phyloP scores from a whole-genome alignment of 2,329 filamentous ascomycete genomes.

The Neonectria sp. region DNA sequence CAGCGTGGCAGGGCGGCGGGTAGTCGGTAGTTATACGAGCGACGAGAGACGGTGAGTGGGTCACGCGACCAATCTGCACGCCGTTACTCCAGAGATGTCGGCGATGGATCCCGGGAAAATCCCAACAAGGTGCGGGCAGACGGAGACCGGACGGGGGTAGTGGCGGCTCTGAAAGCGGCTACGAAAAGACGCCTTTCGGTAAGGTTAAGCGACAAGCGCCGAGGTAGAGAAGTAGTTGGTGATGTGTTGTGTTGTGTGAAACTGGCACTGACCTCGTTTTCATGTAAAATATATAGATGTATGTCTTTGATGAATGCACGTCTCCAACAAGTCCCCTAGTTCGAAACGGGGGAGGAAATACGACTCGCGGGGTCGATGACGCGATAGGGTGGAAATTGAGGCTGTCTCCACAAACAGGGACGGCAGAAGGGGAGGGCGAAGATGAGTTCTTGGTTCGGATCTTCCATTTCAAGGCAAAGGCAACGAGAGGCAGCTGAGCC shows the following conservation, averaged over 20 bases:
- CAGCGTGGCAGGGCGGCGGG: slow-evolving; percentile 17
- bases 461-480: background rate
- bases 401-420: background rate
- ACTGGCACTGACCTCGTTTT: background rate
- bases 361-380: slow-evolving; percentile 35
- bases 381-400: slow-evolving; percentile 28
- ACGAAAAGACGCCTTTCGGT: slow-evolving; percentile 1
- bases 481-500: background rate
- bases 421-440: slow-evolving; percentile 3
- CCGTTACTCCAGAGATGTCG: slow-evolving; percentile 36
- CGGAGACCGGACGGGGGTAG: slow-evolving; percentile 28
- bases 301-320: slow-evolving; percentile 2
- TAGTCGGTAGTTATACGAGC: slow-evolving; percentile 18
- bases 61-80: slow-evolving; percentile 47
- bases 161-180: slow-evolving; percentile 14
- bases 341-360: slow-evolving; percentile 19
- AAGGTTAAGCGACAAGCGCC: background rate
- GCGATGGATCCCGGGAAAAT: slow-evolving; percentile 17
- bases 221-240: slow-evolving; percentile 1
- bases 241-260: slow-evolving; percentile 5
- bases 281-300: background rate
- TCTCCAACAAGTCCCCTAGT: slow-evolving; percentile 33
- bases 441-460: background rate
- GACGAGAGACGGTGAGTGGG: slow-evolving; percentile 41
- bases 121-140: slow-evolving; percentile 37